Evolutionary conservation across 257 asterid species (phyloP), one percentile per base, ranked within the genome.

Genomic region (Striga asiatica): DNA sequence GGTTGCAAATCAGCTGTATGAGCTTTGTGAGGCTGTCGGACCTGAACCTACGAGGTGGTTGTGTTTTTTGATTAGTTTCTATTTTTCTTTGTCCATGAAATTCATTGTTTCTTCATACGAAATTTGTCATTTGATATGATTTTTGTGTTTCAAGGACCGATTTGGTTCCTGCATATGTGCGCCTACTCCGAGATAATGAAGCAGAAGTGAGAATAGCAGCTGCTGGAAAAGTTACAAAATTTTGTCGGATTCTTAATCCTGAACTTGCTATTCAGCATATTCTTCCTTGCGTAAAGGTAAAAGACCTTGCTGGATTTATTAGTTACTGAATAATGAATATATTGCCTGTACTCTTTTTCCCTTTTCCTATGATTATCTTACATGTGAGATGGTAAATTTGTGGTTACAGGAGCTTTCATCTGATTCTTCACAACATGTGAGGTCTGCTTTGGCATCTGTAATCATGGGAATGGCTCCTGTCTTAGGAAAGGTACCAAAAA

Each of bases 401-500:
- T 81, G 9, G 7, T 34, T 78, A 54, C 75, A 88, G 97, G 97
- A 88, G 66, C 69, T 88, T 52, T 84, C 97, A 47, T 76, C 95
- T 69, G 97, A 88, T 75, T 84, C 97, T 63, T 84, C 95, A 9
- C 97, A 88, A 69, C 97, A 88, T 65, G 97, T 88, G 49, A 75
- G 97, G 65, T 84, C 97, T 27, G 94, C 95, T 64, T 68, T 88
- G 79, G 97, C 97, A 13, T 88, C 97, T 29, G 93, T 88, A 43
- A 88, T 88, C 50, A 88, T 88, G 97, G 97, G 97, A 69, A 88
- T 88, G 95, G 95, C 97, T 68, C 95, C 95, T 23, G 85, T 88
- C n/a, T 62, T 88, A 46, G 97, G 93, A 41, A 88, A 84, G 93
- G 97, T 88, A 52, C 60, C 39, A 5, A 31, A 6, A n/a, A 16